A percentile compares a stretch with the other conserved stretches of the same genome.
Evolutionary conservation across 2,329 filamentous ascomycete genomes (phyloP).

Genomic region (Ceratocystis smalleyi): DNA sequence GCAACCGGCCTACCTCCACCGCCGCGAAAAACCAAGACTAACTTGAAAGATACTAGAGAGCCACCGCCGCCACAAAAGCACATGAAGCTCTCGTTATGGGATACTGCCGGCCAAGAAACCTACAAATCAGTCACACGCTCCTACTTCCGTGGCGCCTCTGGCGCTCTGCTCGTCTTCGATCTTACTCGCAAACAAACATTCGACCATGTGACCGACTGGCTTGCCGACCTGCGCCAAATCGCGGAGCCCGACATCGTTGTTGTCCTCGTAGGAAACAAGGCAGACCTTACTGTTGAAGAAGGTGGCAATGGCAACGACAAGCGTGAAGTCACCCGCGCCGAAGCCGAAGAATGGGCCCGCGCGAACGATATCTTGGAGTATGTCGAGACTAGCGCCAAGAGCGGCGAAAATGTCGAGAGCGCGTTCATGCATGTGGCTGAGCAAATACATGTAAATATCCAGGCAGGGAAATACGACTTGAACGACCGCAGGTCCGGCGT

Average conservation of each 20-base stretch:
- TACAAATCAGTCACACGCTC: constrained; percentile 93
- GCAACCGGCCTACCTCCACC: constrained; percentile 36
- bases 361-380: constrained; percentile 80
- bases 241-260: constrained; percentile 93
- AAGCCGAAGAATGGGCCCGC: constrained; percentile 81
- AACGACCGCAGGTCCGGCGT: constrained; percentile 87
- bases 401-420: constrained; percentile 79
- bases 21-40: constrained; percentile 25
- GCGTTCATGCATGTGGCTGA: constrained; percentile 90
- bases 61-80: constrained; percentile 40
- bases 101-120: constrained; percentile 91
- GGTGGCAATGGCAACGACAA: constrained; percentile 28
- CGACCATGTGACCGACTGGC: constrained; percentile 77
- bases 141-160: constrained; percentile 69
- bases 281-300: constrained; percentile 49
- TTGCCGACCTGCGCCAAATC: constrained; percentile 83
- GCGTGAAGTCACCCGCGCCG: constrained; percentile 63
- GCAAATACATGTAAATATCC: constrained; percentile 91
- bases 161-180: constrained; percentile 78
- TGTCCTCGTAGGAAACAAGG: constrained; percentile 89
- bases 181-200: constrained; percentile 78
- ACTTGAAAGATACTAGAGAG: constrained; percentile 12
- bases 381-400: constrained; percentile 93
- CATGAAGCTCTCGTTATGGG: constrained; percentile 92
- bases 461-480: constrained; percentile 84